Evolutionary conservation across 257 asterid genomes (phyloP), one percentile per base, ranked within the genome.

Genomic region (Solanum sparsipilum): DNA sequence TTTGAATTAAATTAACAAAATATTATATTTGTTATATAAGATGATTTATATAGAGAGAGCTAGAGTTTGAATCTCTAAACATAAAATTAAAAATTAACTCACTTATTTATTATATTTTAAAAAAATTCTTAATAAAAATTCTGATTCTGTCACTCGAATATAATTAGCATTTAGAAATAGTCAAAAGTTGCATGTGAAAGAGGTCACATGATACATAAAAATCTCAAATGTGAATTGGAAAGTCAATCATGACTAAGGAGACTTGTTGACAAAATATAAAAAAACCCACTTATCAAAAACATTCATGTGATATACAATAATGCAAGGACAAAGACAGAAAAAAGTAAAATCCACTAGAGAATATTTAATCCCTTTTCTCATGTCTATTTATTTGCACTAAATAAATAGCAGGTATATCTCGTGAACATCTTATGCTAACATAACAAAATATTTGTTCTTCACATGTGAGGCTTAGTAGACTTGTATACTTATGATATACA

Each of bases 251-350:
- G 60, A 52, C 60, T 16, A 52, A 23, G 3, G 60, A 38, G 39
- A 67, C 29, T 29, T 60, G 39, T 67, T 85, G 65, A 65, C 63
- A n/a, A 84, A 84, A 84, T 44, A 84, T 41, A 21, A 63, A 72
- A 72, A 48, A 48, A 2, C 60, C 27, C 79, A 84, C 87, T 65
- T 21, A 35, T 35, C 78, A 84, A 25, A 84, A 84, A 44, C 60
- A 84, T 25, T 65, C 79, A 38, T 44, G 81, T 85, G 81, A 56
- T 56, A 6, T 6, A 52, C 4, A 13, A 15, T 4, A 35, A 18
- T 34, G 46, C 38, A 60, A 68, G 21, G 46, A 34, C 25, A 84
- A 11, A 60, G 34, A 39, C 25, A 32, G 20, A n/a, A 15, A 44
- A 34, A 60, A 84, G 13, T 15, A 32, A 84, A 38, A 38, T 29